Evolutionary conservation across 2,329 filamentous ascomycete species (phyloP).

Genomic region (Botrytis elliptica): DNA sequence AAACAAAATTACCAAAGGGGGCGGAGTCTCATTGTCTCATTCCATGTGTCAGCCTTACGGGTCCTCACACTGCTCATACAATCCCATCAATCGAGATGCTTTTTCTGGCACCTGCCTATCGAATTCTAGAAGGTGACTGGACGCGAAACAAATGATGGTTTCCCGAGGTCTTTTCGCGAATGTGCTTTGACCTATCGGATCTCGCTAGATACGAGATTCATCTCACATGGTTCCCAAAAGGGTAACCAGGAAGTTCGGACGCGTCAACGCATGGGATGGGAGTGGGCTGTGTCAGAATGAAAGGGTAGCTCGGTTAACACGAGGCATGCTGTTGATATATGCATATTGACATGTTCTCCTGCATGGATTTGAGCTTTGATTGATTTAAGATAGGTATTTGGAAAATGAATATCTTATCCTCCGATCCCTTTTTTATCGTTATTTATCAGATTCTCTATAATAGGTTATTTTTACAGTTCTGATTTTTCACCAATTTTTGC

Average conservation of each 20-base stretch:
- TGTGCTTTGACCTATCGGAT: neutral
- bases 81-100: neutral
- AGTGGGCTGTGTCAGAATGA: neutral
- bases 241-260: neutral
- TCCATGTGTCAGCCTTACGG: neutral
- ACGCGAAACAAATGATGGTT: neutral
- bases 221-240: neutral
- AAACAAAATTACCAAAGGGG: neutral
- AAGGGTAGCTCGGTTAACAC: neutral
- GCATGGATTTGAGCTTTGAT: neutral
- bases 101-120: neutral
- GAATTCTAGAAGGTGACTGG: neutral
- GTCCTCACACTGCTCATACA: neutral
- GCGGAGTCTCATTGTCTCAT: neutral
- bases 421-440: neutral
- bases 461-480: neutral
- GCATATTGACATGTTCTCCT: neutral
- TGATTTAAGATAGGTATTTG: neutral
- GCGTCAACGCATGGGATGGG: neutral
- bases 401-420: neutral
- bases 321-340: neutral
- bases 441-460: too few species aligned
- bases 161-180: neutral
- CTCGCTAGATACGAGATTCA: neutral
- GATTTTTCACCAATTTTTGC: neutral